Base-by-base conservation (phyloP, 208 protist species). In the Leishmania tarentolae region DNA sequence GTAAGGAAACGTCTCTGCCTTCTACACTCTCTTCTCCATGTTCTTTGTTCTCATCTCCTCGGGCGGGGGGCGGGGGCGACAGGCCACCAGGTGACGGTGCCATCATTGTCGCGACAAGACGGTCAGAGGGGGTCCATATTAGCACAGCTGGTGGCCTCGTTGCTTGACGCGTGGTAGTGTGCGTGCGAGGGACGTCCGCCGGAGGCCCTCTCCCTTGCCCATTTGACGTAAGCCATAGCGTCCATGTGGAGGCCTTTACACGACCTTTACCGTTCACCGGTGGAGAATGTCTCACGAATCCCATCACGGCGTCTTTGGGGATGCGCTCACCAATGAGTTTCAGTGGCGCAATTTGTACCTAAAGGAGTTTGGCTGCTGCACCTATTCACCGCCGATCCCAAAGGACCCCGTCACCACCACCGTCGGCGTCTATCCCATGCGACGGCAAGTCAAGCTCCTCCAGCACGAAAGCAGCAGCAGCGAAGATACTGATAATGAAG, bases 341-440 rank as follows among this genome's bases (percentile, higher is more conserved):
- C 94, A 97, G 73, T 97, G 94, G 92, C 83, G 87, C 46, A 97
- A 97, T 61, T 72, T 97, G 21, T 97, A 97, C 79, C 47, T 92
- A 52, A 90, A 90, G 52, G 74, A 93, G 86, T 95, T 89, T 69
- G 91, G 92, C 42, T 71, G 83, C 57, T 93, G 91, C 84, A 93
- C 91, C 40, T 97, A 97, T 72, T 78, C 91, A 9, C 94, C 94
- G 11, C 94, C 92, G 21, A 87, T 95, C 71, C 88, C 92, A 8
- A 88, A 87, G 53, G 87, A 95, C 69, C 90, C 88, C 0, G 87
- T 81, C 75, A 92, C 86, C 31, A 93, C 89, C 15, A 83, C 75
- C 68, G 83, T 59, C 31, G 82, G 59, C 75, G 86, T 82, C 63
- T 88, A 73, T 71, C 73, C 63, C 24, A 53, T 70, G 66, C 84